Evolutionary conservation across 805 yeast genomes (phyloP), one percentile per base, ranked within the genome.

Genomic region (Scheffersomyces stipitis): DNA sequence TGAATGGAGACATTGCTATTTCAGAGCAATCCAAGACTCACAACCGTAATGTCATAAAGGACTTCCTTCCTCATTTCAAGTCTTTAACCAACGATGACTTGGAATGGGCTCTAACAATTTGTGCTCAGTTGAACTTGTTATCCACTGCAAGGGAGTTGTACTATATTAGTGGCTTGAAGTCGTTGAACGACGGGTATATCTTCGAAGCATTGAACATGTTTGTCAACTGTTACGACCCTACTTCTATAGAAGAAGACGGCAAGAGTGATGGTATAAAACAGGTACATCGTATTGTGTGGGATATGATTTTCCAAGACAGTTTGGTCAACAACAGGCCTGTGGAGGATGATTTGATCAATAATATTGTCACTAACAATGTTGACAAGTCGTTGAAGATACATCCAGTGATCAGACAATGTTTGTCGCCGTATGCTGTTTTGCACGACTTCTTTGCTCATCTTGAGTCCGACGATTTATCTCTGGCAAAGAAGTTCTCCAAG

Each of bases 101-200:
- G 42, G 93, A 85, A 56, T 85, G 91, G 91, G 75, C 82, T 30
- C 62, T 85, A 34, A 76, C 86, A 2, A 66, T 85, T 4, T 83
- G 91, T 62, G 85, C 89, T 9, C 73, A 81, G 47, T 66, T 84
- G 54, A 76, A 75, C 48, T 56, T 84, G 28, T 69, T 78, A n/a
- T 61, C 71, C 5, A 79, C 85, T 9, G 78, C 85, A 0, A 70
- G 71, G 39, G 65, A 71, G 22, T 64, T 85, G 3, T 81, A 75
- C 56, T 69, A 72, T 38, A 62, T 60, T 14, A 60, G 73, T 37
- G 83, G 80, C 5, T 59, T 63, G 26, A 66, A 67, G 33, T 67
- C 78, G 13, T 60, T 76, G 33, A 64, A 71, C 15, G 78, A 76
- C 33, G 86, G 84, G 14, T 69, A 71, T 41, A 49, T 80, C 7